Evolutionary conservation across 192 early-diverging fungal genomes (phyloP).

Genomic region (Gaertneriomyces sp.): DNA sequence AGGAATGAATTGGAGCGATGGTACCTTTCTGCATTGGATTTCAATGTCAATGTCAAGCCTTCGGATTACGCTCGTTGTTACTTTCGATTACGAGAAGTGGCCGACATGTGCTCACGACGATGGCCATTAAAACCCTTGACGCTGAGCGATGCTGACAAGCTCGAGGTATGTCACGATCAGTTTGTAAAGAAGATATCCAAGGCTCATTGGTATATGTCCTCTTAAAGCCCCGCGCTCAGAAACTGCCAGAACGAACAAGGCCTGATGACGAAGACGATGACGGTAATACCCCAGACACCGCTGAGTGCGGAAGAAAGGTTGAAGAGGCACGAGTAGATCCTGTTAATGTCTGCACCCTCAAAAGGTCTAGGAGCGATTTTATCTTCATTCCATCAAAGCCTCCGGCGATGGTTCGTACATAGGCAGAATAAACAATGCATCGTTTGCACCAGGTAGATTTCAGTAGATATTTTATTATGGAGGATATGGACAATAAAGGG

Average conservation of each 20-base stretch:
- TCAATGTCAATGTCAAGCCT: slow-evolving; percentile 63
- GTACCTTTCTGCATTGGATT: slow-evolving; percentile 58
- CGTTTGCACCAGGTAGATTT: not conserved
- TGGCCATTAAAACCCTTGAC: slow-evolving; percentile 30
- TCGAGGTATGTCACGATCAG: slow-evolving; percentile 16
- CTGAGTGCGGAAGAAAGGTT: slow-evolving; percentile 4
- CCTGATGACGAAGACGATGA: slow-evolving; percentile 10
- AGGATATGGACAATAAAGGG: not conserved
- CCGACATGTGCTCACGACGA: slow-evolving; percentile 14
- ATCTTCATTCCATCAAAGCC: slow-evolving; percentile 23
- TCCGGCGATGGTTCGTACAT: slow-evolving; percentile 9
- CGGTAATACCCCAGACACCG: not conserved
- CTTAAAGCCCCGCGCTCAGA: not conserved
- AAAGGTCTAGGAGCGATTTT: slow-evolving; percentile 31
- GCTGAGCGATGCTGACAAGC: slow-evolving; percentile 9
- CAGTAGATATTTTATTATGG: slow-evolving; percentile 2
- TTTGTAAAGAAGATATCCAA: not conserved
- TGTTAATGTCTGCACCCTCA: not conserved
- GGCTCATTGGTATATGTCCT: not conserved
- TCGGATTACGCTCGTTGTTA: slow-evolving; percentile 65
- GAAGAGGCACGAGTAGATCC: not conserved
- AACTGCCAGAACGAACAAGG: slow-evolving; percentile 2
- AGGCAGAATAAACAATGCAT: slow-evolving; percentile 3
- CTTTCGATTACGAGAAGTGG: slow-evolving; percentile 59
- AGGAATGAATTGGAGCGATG: slow-evolving; percentile 69